These are phyloP conservation scores for Penicillium crustosum DNA, from an alignment of 2,329 filamentous ascomycete genomes.

Conservation along the genomic window DNA sequence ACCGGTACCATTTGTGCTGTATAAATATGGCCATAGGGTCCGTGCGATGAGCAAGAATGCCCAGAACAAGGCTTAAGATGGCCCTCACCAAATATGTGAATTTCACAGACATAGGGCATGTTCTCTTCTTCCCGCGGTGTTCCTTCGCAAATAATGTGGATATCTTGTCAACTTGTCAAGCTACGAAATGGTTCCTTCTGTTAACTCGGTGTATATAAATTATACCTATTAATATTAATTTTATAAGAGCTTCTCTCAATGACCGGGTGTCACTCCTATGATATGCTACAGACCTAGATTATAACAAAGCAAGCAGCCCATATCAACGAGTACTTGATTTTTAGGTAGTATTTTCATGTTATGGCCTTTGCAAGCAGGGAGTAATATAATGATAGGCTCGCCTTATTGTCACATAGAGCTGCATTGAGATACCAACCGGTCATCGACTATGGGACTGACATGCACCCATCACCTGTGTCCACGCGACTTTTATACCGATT, in stretches of 20 bases:
- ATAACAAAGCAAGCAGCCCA: neutral
- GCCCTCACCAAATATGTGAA: neutral
- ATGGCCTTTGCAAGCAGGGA: neutral
- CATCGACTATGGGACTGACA: neutral
- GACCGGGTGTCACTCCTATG: neutral
- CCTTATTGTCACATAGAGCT: neutral
- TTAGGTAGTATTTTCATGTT: neutral
- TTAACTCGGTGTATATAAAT: neutral
- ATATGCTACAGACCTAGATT: neutral
- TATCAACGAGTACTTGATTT: neutral
- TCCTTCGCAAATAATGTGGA: neutral
- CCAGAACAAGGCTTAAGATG: neutral
- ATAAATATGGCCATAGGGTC: constrained; percentile 4
- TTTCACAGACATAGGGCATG: neutral
- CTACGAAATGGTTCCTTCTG: neutral
- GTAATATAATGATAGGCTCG: neutral
- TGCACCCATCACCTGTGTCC: neutral
- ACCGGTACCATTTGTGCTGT: constrained; percentile 8
- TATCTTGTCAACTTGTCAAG: neutral
- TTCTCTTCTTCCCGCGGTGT: neutral
- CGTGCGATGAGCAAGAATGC: neutral
- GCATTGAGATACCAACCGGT: neutral
- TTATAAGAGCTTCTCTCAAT: neutral
- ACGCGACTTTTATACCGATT: neutral
- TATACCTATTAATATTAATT: neutral